Evolutionary conservation across 2,329 filamentous ascomycete genomes (phyloP), one percentile per base, ranked within the genome.

Genomic region (Microsporum ferrugineum): DNA sequence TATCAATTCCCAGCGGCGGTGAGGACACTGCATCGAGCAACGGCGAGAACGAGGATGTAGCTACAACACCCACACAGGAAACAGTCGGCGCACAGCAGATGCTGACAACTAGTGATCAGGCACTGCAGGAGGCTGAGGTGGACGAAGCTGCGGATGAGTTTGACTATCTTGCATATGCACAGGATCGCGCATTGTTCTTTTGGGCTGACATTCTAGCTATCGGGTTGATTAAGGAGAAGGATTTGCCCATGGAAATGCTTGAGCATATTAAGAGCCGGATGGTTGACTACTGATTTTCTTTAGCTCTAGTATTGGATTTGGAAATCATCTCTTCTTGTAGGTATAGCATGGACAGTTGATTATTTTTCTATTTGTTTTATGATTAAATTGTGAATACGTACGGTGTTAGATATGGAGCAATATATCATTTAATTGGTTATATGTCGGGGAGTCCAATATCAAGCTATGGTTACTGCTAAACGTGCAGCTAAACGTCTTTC

Each of bases 121-220:
- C 4, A 51, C 60, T 51, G 71, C 59, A 64, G 47, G 61, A 62
- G 68, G 62, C 71, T 2, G 80, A 80, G 55, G 77, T 77, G 12
- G 78, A 77, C 3, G 80, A 81, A 23, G 82, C 81, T 33, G 83
- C 82, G 38, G 88, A 89, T 49, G 88, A 89, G 69, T 99, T 97
- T 70, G 91, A 99, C 73, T 99, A 97, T 72, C 79, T 99, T 29
- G 84, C 83, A 8, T 99, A 97, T 75, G 86, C 94, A 5, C 89
- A 96, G 74, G 89, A 96, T 66, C 82, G 94, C 12, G 91, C 90
- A 0, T 80, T 94, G 76, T 94, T 96, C 75, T 94, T 99, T 76
- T 95, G 92, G 88, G 91, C 91, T 1, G 94, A 99, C 76, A 85
- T 90, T 59, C 77, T 97, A 61, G 77, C 81, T 60, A 74, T 95